Evolutionary conservation across 257 asterid genomes (phyloP).

Genomic region (Ocimum tenuiflorum): DNA sequence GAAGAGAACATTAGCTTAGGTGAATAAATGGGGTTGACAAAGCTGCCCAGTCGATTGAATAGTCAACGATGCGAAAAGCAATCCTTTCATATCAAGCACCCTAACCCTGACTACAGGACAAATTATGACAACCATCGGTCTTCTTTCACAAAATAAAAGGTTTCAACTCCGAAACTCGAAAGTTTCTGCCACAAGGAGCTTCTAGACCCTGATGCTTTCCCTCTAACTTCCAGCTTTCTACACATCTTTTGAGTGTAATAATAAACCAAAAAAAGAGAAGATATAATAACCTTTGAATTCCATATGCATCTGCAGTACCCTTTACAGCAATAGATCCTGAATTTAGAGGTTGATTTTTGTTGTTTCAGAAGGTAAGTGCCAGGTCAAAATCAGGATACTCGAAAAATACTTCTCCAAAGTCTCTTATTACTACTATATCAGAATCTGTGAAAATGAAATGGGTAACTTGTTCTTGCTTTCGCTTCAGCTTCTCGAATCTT

Average conservation of each 20-base stretch:
- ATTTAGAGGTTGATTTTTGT: slow-evolving; percentile 88
- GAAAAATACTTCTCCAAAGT: slow-evolving; percentile 54
- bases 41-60: not conserved
- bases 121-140: not conserved
- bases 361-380: slow-evolving; percentile 92
- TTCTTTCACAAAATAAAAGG: not conserved
- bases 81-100: not conserved
- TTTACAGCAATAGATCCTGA: slow-evolving; percentile 93
- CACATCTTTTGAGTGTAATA: not conserved
- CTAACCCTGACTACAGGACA: not conserved
- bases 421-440: slow-evolving; percentile 73
- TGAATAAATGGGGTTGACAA: not conserved
- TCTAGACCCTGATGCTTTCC: not conserved
- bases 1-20: not conserved
- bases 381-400: slow-evolving; percentile 64
- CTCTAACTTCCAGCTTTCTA: too few species aligned
- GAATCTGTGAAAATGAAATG: slow-evolving; percentile 89
- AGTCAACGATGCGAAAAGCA: not conserved
- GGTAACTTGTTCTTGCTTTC: slow-evolving; percentile 37
- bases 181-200: not conserved
- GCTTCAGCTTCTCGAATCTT: slow-evolving; percentile 44
- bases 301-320: slow-evolving; percentile 61
- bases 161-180: not conserved
- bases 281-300: slow-evolving; percentile 55
- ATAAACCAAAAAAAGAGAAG: not conserved